Evolutionary conservation across 345 rosid genomes (phyloP).

Genomic region (Fremontodendron californicum): DNA sequence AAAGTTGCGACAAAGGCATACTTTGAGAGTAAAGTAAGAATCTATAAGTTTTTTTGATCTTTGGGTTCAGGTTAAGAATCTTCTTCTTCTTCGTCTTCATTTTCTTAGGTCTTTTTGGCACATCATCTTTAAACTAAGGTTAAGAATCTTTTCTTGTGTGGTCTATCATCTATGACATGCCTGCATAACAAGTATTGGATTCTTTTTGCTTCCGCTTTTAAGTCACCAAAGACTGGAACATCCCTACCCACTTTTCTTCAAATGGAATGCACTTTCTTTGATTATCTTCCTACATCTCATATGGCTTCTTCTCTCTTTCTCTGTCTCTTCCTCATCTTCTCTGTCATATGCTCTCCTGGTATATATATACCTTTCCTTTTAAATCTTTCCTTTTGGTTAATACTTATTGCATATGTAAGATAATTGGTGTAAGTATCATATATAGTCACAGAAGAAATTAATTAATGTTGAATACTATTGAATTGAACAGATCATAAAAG

Average conservation of each 20-base stretch:
- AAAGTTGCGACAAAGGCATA: conserved; percentile 19
- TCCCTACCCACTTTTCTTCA: conserved; percentile 28
- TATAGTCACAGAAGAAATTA: neutral
- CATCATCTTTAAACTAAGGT: conserved; percentile 39
- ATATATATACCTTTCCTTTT: conserved; percentile 5
- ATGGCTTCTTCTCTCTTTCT: conserved; percentile 49
- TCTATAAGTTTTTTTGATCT: conserved; percentile 30
- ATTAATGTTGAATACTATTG: neutral
- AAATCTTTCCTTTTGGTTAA: neutral
- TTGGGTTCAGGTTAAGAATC: conserved; percentile 50
- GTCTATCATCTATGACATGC: conserved; percentile 27
- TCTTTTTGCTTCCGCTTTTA: conserved; percentile 19
- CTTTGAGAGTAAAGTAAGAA: conserved; percentile 55
- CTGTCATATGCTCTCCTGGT: conserved; percentile 46
- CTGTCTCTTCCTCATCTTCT: conserved; percentile 53
- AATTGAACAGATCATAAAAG: neutral
- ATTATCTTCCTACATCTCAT: conserved; percentile 18
- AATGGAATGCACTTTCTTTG: conserved; percentile 35
- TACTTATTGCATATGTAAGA: neutral
- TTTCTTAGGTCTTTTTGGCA: conserved; percentile 8
- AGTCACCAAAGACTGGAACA: conserved; percentile 26
- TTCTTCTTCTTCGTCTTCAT: conserved; percentile 10
- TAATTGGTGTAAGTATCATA: neutral
- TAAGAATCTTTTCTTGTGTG: conserved; percentile 45
- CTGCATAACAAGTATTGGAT: conserved; percentile 35